Evolutionary conservation across 148 eudicot species (phyloP).

Genomic region (Cornus controversa): DNA sequence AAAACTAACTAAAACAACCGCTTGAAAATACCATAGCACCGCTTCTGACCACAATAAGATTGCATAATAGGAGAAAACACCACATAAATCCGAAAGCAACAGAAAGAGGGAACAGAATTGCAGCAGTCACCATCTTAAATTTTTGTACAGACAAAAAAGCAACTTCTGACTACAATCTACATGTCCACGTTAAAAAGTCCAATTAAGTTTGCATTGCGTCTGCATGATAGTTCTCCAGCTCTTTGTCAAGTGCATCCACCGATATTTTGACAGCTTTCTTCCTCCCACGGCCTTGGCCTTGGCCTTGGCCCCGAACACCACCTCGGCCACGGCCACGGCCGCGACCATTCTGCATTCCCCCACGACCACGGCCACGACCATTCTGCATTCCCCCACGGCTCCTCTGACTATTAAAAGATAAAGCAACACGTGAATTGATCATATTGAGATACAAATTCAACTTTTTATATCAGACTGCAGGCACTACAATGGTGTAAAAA

Average conservation of each 20-base stretch:
- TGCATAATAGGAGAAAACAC: background rate
- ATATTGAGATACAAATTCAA: no score
- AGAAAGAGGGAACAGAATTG: background rate
- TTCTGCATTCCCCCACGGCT: slow-evolving; percentile 60
- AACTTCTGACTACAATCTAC: background rate
- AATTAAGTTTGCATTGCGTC: slow-evolving; percentile 68
- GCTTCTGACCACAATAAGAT: background rate
- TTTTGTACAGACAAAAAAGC: background rate
- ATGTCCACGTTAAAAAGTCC: background rate
- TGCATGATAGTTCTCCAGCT: slow-evolving; percentile 77
- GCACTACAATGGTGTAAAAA: no score
- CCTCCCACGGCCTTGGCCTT: slow-evolving; percentile 53
- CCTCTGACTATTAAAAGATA: slow-evolving; percentile 32
- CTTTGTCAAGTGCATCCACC: slow-evolving; percentile 89
- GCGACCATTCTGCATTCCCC: background rate
- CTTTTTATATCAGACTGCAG: no score
- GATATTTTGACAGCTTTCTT: slow-evolving; percentile 55
- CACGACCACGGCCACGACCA: slow-evolving; percentile 38
- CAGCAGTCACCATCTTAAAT: background rate
- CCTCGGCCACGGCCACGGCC: slow-evolving; percentile 37
- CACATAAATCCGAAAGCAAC: background rate
- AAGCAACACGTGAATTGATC: background rate
- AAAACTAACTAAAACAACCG: background rate
- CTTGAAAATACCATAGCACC: background rate
- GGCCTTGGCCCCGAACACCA: slow-evolving; percentile 22